Base-by-base conservation (phyloP, 1,139 yeast genomes). In the Nakaseomyces uthaithaninus region DNA sequence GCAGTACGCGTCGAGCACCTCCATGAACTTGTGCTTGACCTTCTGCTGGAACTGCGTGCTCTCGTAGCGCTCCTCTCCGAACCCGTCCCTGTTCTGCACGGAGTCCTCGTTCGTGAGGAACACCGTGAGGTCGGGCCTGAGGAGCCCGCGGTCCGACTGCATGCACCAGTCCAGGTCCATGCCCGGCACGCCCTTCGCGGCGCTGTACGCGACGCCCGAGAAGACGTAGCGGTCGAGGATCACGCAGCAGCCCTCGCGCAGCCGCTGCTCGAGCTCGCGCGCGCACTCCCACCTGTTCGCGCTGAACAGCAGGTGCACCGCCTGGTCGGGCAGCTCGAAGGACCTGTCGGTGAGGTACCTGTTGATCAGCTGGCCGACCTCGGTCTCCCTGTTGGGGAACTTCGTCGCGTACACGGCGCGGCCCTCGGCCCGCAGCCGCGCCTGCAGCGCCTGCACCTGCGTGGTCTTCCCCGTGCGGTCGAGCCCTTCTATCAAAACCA, bases 381-480 rank as follows among this genome's bases (percentile, higher is more conserved):
- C 69, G 0, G 98, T 93, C 2, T 81, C 67, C 44, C 98, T 69
- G 43, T 87, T 93, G 12, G 97, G 98, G 50, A 89, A 91, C 59
- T 85, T 86, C 47, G 83, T 52, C 36, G 82, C 62, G 42, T 66
- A 65, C 12, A 28, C 26, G 10, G 28, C 12, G 3, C 16, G 15
- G 2, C 73, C 74, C 12, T 64, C 43, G 1, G 51, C 45, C 2
- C 47, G 44, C 8, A 85, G 62, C 12, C 53, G 55, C 3, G 64
- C 55, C 1, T 65, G 55, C 3, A 85, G 64, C 4, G 64, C 52
- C 3, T 64, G 65, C 3, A 91, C 80, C 59, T 93, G 98, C 0
- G 97, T 87, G 1, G 95, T 77, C 59, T 93, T 93, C 0, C 99
- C 99, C 0, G 97, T 81, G 40, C 98, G 67, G 57, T 93, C 99